Base-by-base conservation (phyloP, 192 early-diverging fungal genomes). In the Podila minutissima region DNA sequence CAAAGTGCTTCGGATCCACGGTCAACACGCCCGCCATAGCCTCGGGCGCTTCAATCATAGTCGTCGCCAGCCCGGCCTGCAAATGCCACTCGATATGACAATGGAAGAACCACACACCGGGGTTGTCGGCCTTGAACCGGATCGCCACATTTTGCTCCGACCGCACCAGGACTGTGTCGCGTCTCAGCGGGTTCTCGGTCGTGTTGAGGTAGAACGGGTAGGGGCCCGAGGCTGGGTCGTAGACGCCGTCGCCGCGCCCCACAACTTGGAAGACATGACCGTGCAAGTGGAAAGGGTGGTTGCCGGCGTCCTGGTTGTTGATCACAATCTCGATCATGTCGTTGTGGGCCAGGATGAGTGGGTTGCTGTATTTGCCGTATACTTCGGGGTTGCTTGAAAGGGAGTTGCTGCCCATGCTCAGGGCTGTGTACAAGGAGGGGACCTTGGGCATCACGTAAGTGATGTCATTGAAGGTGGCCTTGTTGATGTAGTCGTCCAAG, bases 381-480 rank as follows among this genome's bases (percentile, higher is more conserved):
- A 86, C 74, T 9, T 75, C 63, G 9, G 85, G 62, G 32, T 84
- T 72, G 4, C 78, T 71, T 2, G 85, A 75, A 26, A 89, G 71
- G 20, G 41, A 46, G 41, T 46, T 17, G 41, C 62, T 69, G 11
- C 89, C 92, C 49, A 88, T 83, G 12, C 84, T 82, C 68, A 90
- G 26, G 2, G 89, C 86, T 0, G 89, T 88, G 33, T 89, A 85
- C 50, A 94, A 66, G 0, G 88, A 59, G 7, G 93, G 94, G 28
- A 92, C 88, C 24, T 74, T 83, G 37, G 92, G 91, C 49, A 59
- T 61, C 32, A 87, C 79, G 65, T 87, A 95, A 10, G 89, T 81
- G 57, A 90, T 84, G 58, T 89, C 86, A 84, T 94, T 94, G 86
- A 94, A 95, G 0, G 89, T 84, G 31, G 89, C 92, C 77, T 91